Base-by-base conservation (phyloP, 257 asterid species). In the Avicennia marina region DNA sequence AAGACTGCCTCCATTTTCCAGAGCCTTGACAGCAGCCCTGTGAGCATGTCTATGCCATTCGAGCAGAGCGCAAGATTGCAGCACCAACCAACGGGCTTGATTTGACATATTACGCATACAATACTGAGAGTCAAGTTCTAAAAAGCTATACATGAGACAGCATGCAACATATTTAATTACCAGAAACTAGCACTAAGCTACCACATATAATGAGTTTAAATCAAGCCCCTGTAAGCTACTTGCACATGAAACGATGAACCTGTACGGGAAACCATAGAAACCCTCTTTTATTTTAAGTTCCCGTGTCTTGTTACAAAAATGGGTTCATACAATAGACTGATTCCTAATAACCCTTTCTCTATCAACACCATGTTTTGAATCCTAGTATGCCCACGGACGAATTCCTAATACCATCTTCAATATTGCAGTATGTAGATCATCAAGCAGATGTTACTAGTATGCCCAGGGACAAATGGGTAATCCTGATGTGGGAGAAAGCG, bases 41-140 rank as follows among this genome's bases (percentile, higher is more conserved):
- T 91, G 96, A n/a, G 95, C 96, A 38, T 60, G 72, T 50, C 73
- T 83, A 32, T 91, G 94, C 95, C 87, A 83, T 61, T 88, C 88
- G 44, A 91, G 88, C 39, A 91, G 81, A 76, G 85, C 88, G 81
- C 80, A 88, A 5, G 95, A 72, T 69, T 91, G 98, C 70, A 91
- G 72, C 36, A 91, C 87, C 2, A 95, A 83, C 96, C 98, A 88
- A 68, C 96, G 87, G 24, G 98, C 98, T 85, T 88, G 98, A 75
- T 85, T 91, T 34, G 98, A 85, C 96, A 88, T 91, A n/a, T 96
- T 91, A 62, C 10, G 36, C 0, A 44, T 24, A 34, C 25, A 42
- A 48, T n/a, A n/a, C n/a, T n/a, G 0, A 21, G 36, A 50, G 52
- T 63, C 43, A 63, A 32, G 26, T 39, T 56, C 33, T 18, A 29